These are phyloP conservation scores for Globisporangium recalcitrans DNA, from an alignment of 352 stramenopile genomes.

Conservation along the genomic window DNA sequence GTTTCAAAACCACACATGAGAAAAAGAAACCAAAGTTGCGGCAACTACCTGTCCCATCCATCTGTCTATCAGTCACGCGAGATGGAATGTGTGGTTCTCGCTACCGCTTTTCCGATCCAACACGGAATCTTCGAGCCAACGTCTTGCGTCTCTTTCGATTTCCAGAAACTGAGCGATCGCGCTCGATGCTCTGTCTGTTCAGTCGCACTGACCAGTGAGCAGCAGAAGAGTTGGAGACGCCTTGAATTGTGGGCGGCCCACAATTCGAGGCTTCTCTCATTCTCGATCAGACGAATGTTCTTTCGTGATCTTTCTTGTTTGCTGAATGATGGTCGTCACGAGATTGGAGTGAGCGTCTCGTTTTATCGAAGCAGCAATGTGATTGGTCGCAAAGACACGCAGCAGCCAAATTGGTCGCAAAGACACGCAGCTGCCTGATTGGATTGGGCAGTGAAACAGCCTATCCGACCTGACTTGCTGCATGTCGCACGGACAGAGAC, in stretches of 20 bases:
- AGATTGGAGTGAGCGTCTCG: background rate
- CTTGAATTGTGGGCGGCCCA: background rate
- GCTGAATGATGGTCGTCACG: background rate
- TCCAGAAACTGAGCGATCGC: no score
- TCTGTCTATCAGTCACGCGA: no score
- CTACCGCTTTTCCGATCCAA: background rate
- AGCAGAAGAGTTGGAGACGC: constrained; percentile 3
- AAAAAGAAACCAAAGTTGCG: no score
- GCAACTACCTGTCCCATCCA: background rate
- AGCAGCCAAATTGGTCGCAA: no score
- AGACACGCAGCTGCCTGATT: no score
- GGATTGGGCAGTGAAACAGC: background rate
- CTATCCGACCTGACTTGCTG: constrained; percentile 3
- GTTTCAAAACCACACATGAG: no score
- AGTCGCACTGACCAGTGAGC: background rate
- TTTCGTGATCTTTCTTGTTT: constrained; percentile 8
- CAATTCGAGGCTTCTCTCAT: background rate
- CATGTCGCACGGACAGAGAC: background rate
- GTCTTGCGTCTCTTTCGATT: no score
- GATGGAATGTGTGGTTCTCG: no score
- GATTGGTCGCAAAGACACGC: constrained; percentile 13
- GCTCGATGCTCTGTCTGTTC: background rate
- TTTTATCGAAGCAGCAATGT: background rate
- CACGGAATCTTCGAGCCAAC: background rate
- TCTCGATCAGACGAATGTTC: background rate